Conservation (phyloP, 306 rosid genomes). For the Malus sylvestris region DNA sequence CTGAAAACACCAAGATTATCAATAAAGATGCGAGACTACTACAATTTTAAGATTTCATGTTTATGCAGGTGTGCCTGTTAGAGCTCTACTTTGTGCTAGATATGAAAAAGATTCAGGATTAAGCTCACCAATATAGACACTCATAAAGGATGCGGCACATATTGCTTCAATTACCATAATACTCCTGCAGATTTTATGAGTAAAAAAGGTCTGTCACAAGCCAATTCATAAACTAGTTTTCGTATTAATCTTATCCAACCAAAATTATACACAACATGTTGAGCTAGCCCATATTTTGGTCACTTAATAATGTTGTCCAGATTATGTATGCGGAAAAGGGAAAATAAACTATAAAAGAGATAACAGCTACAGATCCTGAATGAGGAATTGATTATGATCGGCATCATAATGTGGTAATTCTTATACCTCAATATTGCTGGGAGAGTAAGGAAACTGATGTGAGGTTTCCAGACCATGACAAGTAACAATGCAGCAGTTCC, state of each 20-base stretch:
- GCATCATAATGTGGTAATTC: background rate
- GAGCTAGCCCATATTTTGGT: background rate
- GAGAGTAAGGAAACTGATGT: slow-evolving; percentile 63
- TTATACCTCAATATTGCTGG: slow-evolving; percentile 65
- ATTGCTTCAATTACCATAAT: slow-evolving; percentile 85
- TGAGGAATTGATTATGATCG: background rate
- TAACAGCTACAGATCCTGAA: background rate
- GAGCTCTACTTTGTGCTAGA: background rate
- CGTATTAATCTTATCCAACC: background rate
- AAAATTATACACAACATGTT: background rate
- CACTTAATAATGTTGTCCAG: background rate
- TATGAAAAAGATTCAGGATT: background rate
- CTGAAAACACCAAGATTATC: slow-evolving; percentile 38
- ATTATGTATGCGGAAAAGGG: background rate
- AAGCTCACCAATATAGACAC: slow-evolving; percentile 70
- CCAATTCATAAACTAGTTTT: background rate
- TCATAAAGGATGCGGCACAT: slow-evolving; percentile 78
- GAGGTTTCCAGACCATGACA: slow-evolving; percentile 86
- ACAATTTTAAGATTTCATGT: background rate
- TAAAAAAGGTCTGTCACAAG: slow-evolving; percentile 6
- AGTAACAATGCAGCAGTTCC: slow-evolving; percentile 98
- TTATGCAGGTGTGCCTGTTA: background rate
- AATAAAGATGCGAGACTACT: background rate
- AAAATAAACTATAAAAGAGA: background rate
- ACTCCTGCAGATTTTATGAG: slow-evolving; percentile 55